These are phyloP conservation scores for Dendrobium nobile DNA, from an alignment of 106 monocot genomes.

Conservation along the genomic window DNA sequence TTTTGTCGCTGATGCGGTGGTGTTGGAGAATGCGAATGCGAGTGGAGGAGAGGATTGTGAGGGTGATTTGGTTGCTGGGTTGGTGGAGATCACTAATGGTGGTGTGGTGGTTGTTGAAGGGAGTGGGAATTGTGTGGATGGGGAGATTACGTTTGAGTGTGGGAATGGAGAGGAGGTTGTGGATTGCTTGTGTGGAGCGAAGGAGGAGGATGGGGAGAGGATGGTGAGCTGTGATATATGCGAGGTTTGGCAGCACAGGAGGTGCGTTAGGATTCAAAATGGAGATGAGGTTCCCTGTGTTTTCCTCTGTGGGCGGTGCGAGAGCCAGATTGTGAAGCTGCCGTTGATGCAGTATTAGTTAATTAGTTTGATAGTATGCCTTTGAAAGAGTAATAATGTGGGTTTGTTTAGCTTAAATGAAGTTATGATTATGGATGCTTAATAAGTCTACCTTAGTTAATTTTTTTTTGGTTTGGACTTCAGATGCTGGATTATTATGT, in stretches of 20 bases:
- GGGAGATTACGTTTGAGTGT: conserved; percentile 33
- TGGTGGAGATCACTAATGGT: conserved; percentile 14
- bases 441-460: too few relatives aligned
- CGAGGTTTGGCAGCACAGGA: conserved; percentile 74
- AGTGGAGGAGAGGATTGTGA: conserved; percentile 17
- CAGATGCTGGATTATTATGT: too few relatives aligned
- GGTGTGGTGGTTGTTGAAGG: conserved; percentile 34
- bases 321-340: conserved; percentile 49
- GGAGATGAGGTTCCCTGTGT: conserved; percentile 51
- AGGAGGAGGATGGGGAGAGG: conserved; percentile 74
- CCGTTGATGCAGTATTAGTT: conserved; percentile 23
- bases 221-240: conserved; percentile 80
- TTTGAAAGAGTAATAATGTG: neutral
- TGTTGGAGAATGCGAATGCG: neutral
- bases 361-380: neutral
- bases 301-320: conserved; percentile 65
- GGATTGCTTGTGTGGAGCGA: conserved; percentile 80
- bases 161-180: conserved; percentile 22
- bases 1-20: conserved; percentile 43
- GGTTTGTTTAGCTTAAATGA: too few relatives aligned
- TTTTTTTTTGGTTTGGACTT: too few relatives aligned
- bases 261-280: conserved; percentile 51
- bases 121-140: neutral
- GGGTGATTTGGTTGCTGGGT: conserved; percentile 11
- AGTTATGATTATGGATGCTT: too few relatives aligned